These are phyloP conservation scores for Penstemon newberryi DNA, from an alignment of 257 asterid genomes.

Conservation along the genomic window DNA sequence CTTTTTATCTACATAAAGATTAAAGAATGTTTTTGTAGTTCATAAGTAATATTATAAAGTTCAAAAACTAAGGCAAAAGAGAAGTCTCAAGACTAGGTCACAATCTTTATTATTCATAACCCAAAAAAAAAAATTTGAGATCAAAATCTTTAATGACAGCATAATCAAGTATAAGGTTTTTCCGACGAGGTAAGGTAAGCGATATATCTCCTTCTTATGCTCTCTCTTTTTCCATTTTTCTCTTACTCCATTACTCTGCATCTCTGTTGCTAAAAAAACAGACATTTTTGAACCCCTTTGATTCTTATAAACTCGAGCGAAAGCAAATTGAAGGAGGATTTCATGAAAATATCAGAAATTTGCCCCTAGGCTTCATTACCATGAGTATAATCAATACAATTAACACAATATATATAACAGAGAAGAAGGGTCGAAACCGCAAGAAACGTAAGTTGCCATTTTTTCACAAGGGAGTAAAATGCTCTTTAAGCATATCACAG, in stretches of 20 bases:
- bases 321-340: no score
- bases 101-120: not conserved
- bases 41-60: not conserved
- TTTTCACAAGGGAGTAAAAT: no score
- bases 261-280: no score
- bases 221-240: not conserved
- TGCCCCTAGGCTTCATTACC: no score
- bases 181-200: not conserved
- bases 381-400: no score
- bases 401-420: no score
- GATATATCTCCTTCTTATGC: not conserved
- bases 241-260: not conserved
- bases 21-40: not conserved
- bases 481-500: no score
- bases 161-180: not conserved
- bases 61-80: not conserved
- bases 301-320: no score
- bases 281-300: no score
- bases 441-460: no score
- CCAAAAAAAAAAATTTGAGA: not conserved
- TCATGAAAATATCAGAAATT: no score
- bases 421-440: no score
- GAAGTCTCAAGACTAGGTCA: not conserved
- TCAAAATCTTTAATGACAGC: not conserved
- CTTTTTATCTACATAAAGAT: conserved; percentile 46